A percentile compares a stretch with the other conserved stretches of the same genome.
Conservation (phyloP, 495 filamentous ascomycete species). For the Penicilliopsis zonata region DNA sequence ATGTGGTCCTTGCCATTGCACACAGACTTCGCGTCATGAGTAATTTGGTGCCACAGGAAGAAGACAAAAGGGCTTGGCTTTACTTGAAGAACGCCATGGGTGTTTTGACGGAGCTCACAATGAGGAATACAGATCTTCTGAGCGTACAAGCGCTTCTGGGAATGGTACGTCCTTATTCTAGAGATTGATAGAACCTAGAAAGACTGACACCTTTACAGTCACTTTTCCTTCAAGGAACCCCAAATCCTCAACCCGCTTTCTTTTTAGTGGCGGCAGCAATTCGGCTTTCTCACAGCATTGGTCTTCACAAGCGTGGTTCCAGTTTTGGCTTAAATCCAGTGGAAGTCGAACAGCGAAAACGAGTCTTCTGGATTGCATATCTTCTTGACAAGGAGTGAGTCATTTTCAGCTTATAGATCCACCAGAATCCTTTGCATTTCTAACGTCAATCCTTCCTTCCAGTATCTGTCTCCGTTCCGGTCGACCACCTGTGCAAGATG, state of each 20-base stretch:
- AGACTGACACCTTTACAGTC: constrained; percentile 35
- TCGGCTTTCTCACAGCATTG: constrained; percentile 84
- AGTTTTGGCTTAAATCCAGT: constrained; percentile 82
- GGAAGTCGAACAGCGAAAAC: constrained; percentile 88
- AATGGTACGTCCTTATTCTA: constrained; percentile 46
- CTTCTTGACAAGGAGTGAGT: constrained; percentile 82
- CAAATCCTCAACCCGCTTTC: constrained; percentile 91
- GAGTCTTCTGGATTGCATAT: constrained; percentile 98
- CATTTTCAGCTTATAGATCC: background rate
- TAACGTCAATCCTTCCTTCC: background rate
- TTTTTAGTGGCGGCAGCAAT: constrained; percentile 91
- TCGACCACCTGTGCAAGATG: constrained; percentile 86
- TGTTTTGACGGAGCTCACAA: constrained; percentile 79
- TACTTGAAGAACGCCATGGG: constrained; percentile 96
- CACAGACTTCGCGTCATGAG: constrained; percentile 92
- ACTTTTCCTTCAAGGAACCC: constrained; percentile 90
- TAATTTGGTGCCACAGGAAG: constrained; percentile 77
- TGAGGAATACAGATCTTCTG: constrained; percentile 90
- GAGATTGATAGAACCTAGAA: too few relatives aligned
- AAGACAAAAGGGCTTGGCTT: constrained; percentile 87
- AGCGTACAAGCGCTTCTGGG: constrained; percentile 95
- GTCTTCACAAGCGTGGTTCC: constrained; percentile 83
- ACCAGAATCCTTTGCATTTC: background rate
- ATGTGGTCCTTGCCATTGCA: constrained; percentile 84
- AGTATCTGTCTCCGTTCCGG: constrained; percentile 84